Conservation (phyloP, 306 rosid species). For the Dalbergia cochinchinensis region DNA sequence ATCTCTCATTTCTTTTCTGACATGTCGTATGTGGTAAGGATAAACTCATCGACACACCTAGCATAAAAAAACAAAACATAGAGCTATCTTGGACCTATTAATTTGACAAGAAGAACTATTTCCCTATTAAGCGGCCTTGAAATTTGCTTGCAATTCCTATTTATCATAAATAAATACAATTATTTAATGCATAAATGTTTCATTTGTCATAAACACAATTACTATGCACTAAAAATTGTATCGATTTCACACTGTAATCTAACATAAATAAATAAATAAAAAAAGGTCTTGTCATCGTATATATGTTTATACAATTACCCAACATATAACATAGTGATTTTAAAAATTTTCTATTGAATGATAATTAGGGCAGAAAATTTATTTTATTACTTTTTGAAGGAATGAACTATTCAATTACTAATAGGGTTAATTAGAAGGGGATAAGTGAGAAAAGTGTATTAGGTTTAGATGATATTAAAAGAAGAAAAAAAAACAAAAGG, state of each 20-base stretch:
- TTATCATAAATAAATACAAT: not conserved
- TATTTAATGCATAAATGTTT: not conserved
- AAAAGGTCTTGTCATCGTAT: no score
- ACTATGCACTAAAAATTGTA: no score
- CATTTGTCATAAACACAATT: not conserved
- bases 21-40: conserved; percentile 7
- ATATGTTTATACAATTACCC: no score
- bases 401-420: not conserved
- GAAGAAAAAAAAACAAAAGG: conserved; percentile 35
- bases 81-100: conserved; percentile 15
- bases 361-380: no score
- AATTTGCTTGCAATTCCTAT: not conserved
- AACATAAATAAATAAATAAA: no score
- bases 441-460: not conserved
- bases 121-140: not conserved
- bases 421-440: not conserved
- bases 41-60: conserved; percentile 3
- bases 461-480: not conserved
- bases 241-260: no score
- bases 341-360: no score
- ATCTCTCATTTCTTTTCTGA: conserved; percentile 6
- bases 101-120: not conserved
- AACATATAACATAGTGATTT: no score
- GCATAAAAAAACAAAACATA: not conserved
- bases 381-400: no score